Base-by-base conservation (phyloP, 2,329 filamentous ascomycete genomes). In the Colletotrichum caudatum region DNA sequence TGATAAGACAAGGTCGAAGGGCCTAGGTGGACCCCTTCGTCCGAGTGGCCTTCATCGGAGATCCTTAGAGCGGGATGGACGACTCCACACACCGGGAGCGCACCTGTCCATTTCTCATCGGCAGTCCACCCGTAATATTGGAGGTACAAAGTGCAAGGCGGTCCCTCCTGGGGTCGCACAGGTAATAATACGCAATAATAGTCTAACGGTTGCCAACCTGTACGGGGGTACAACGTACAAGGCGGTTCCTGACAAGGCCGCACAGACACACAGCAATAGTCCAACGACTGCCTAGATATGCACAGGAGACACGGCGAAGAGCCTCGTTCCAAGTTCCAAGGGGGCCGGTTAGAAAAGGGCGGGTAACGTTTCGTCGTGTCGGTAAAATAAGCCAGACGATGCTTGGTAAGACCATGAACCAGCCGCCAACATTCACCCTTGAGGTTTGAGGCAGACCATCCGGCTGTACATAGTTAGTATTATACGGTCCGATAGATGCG, bases 1-100 rank as follows among this genome's bases (percentile, higher is more conserved):
- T 59, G 37, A 44, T 26, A 29, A 11, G 23, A 23, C 35, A 60
- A 33, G 11, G 16, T 41, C 48, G 37, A 48, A 23, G 39, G 20
- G 20, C 35, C 14, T 29, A 46, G 54, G 44, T 64, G 11, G 20
- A 18, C 59, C 59, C 59, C 41, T 48, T 33, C 33, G 23, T 35
- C 29, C 16, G 18, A 23, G 4, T 53, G 39, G 60, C 65, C 65
- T 71, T 71, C 60, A 69, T 69, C 54, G 54, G 69, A 64, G 54
- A 60, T 69, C 65, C 29, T 9, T 50, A 11, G 39, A 12, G 48
- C 37, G 58, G 20, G 50, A 68, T 37, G n/a, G 20, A 64, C 8
- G 6, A 41, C n/a, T 2, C 44, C 54, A 54, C 54, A 33, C 16
- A 50, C 59, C 59, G 60, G 69, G 65, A 33, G 39, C 64, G 54